phyloP scores from a whole-genome alignment of 1,284 basidiomycete species.

The Bondarzewia mesenterica region DNA sequence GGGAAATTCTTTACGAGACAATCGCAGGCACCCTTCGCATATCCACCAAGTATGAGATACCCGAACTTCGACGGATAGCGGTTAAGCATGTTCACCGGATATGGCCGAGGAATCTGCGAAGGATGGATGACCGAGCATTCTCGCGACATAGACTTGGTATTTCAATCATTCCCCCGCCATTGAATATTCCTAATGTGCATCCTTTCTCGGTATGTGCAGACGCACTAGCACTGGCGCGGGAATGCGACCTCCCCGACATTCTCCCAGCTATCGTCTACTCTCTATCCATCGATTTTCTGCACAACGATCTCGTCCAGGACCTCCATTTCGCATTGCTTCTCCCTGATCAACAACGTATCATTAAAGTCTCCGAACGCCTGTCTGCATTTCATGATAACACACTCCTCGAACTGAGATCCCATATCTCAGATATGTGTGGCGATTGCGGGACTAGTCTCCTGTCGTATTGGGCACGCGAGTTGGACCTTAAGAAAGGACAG shows the following conservation, averaged over 20 bases:
- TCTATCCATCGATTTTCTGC: conserved; percentile 4
- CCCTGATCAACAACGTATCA: background rate
- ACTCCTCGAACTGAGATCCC: background rate
- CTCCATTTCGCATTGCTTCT: conserved; percentile 1
- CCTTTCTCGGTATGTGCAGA: background rate
- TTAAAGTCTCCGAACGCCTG: background rate
- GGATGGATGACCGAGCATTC: conserved; percentile 5
- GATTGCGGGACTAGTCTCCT: background rate
- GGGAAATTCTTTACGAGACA: conserved; percentile 5
- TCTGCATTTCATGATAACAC: background rate
- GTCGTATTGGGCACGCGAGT: background rate
- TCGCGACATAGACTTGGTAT: conserved; percentile 5
- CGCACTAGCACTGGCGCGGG: conserved; percentile 6
- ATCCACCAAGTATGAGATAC: conserved; percentile 8
- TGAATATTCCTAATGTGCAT: background rate
- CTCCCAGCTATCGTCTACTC: conserved; percentile 9
- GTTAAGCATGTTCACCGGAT: conserved; percentile 2
- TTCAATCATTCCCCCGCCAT: background rate
- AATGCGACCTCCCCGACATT: conserved; percentile 10
- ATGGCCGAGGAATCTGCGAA: conserved; percentile 2
- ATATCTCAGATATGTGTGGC: background rate
- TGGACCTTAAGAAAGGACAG: background rate
- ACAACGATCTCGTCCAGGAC: background rate
- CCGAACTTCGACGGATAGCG: background rate
- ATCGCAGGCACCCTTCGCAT: conserved; percentile 6